These are phyloP conservation scores for Hygrophoropsis aurantiaca DNA, from an alignment of 768 basidiomycete genomes.

Conservation along the genomic window DNA sequence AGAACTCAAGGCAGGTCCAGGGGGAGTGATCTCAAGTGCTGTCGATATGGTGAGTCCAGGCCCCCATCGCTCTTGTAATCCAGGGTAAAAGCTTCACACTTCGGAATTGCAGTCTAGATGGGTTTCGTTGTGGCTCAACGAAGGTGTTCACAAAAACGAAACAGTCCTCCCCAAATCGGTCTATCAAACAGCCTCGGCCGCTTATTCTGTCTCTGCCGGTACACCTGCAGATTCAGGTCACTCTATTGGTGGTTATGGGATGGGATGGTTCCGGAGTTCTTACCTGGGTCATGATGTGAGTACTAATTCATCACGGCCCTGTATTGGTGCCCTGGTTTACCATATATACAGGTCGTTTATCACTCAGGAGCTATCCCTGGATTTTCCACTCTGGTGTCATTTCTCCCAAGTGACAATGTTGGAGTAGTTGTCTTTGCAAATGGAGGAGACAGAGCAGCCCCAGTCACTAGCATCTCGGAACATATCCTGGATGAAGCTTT, in stretches of 20 bases:
- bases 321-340: no score
- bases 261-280: constrained; percentile 42
- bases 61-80: neutral
- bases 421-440: constrained; percentile 39
- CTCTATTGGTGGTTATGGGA: constrained; percentile 38
- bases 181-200: constrained; percentile 29
- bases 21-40: constrained; percentile 43
- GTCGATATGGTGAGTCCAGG: constrained; percentile 39
- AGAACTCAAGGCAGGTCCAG: constrained; percentile 34
- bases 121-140: constrained; percentile 34
- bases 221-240: constrained; percentile 11
- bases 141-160: constrained; percentile 29
- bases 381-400: constrained; percentile 25
- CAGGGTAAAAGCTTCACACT: neutral
- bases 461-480: constrained; percentile 7
- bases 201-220: constrained; percentile 22
- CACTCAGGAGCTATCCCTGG: constrained; percentile 38
- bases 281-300: constrained; percentile 42
- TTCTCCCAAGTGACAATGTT: constrained; percentile 35
- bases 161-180: constrained; percentile 32
- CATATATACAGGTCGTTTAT: constrained; percentile 26
- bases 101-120: constrained; percentile 34
- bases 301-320: neutral
- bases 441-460: constrained; percentile 13
- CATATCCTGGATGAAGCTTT: constrained; percentile 26